These are phyloP conservation scores for Neodidymelliopsis sp. DNA, from an alignment of 2,329 filamentous ascomycete species.

Conservation along the genomic window DNA sequence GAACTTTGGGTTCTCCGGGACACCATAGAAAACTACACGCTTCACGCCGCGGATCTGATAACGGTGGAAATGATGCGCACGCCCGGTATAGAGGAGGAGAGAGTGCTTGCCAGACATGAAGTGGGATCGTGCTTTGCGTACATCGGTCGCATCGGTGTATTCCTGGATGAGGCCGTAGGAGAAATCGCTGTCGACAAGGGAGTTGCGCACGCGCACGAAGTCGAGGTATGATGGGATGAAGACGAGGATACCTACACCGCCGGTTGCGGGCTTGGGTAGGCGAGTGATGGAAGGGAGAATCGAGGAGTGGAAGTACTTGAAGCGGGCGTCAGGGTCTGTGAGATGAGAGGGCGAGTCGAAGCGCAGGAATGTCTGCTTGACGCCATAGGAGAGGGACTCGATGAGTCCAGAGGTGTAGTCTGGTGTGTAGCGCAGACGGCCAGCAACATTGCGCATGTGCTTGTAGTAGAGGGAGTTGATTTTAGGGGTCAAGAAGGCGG, in stretches of 20 bases:
- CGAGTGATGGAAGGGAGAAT: slow-evolving; percentile 79
- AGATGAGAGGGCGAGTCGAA: slow-evolving; percentile 76
- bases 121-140: slow-evolving; percentile 83
- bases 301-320: slow-evolving; percentile 87
- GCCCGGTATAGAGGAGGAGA: slow-evolving; percentile 88
- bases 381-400: slow-evolving; percentile 69
- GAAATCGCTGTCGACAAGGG: slow-evolving; percentile 77
- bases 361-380: slow-evolving; percentile 88
- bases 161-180: slow-evolving; percentile 87
- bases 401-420: slow-evolving; percentile 77
- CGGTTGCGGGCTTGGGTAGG: slow-evolving; percentile 66
- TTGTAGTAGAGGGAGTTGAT: slow-evolving; percentile 79
- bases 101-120: slow-evolving; percentile 84
- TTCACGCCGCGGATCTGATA: slow-evolving; percentile 82
- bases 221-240: slow-evolving; percentile 95
- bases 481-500: slow-evolving; percentile 87
- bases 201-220: slow-evolving; percentile 91
- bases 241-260: slow-evolving; percentile 73
- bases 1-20: slow-evolving; percentile 87
- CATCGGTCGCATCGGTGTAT: slow-evolving; percentile 80
- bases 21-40: slow-evolving; percentile 84
- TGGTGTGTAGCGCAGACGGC: slow-evolving; percentile 74
- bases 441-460: slow-evolving; percentile 80
- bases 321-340: slow-evolving; percentile 84
- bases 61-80: slow-evolving; percentile 96